A percentile compares a stretch with the other conserved stretches of the same genome.
Conservation (phyloP, 2,329 filamentous ascomycete species). For the Trichoderma sp. region DNA sequence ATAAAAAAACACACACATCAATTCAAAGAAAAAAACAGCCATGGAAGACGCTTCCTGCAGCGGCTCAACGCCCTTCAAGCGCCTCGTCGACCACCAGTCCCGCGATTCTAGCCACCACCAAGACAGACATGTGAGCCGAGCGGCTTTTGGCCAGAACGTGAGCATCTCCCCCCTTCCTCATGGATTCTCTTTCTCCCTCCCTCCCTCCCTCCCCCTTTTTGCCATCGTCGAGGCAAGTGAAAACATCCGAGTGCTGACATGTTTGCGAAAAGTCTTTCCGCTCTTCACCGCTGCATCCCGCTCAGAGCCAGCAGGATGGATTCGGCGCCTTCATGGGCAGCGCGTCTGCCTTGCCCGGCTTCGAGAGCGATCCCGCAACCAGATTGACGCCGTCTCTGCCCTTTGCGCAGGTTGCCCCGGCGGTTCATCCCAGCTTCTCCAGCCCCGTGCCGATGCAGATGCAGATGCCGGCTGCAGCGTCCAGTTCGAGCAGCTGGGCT, state of each 20-base stretch:
- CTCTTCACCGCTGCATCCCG: slow-evolving; percentile 29
- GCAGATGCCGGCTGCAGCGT: slow-evolving; percentile 24
- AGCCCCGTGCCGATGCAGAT: slow-evolving; percentile 26
- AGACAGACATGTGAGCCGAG: slow-evolving; percentile 36
- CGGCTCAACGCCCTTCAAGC: slow-evolving; percentile 43
- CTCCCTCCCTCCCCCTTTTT: no score
- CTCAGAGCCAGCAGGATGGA: slow-evolving; percentile 29
- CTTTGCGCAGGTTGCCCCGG: slow-evolving; percentile 25
- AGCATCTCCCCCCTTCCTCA: slow-evolving; percentile 18
- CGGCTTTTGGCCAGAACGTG: slow-evolving; percentile 31
- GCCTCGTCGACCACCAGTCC: slow-evolving; percentile 41
- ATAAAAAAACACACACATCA: neutral
- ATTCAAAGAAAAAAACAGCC: neutral
- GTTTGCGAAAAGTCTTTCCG: slow-evolving; percentile 34
- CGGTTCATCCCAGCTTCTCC: slow-evolving; percentile 23
- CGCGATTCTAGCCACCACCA: slow-evolving; percentile 42
- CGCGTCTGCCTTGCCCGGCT: slow-evolving; percentile 28
- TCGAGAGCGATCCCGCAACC: slow-evolving; percentile 34
- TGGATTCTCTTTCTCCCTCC: neutral
- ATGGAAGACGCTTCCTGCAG: slow-evolving; percentile 45
- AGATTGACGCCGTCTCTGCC: slow-evolving; percentile 35
- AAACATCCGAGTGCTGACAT: neutral
- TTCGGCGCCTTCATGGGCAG: slow-evolving; percentile 38
- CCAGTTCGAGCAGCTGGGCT: slow-evolving; percentile 34
- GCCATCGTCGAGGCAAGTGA: neutral